phyloP scores from a whole-genome alignment of 768 basidiomycete species.

The Hortiboletus flavorubellus region DNA sequence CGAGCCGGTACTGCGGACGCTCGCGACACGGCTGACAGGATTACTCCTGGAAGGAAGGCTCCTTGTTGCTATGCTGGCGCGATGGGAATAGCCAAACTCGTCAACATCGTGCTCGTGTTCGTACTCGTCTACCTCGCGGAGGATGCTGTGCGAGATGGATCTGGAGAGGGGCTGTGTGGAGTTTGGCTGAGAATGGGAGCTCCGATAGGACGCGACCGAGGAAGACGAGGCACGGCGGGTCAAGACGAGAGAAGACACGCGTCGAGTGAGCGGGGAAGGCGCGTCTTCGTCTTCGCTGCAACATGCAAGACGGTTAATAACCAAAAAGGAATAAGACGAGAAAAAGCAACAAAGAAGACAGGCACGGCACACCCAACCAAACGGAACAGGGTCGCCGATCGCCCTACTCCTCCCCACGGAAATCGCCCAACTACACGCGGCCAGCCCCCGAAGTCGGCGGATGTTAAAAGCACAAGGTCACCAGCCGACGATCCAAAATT shows the following conservation, averaged over 20 bases:
- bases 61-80: slow-evolving; percentile 8
- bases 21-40: slow-evolving; percentile 19
- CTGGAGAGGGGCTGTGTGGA: slow-evolving; percentile 20
- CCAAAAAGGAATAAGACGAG: slow-evolving; percentile 1
- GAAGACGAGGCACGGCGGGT: slow-evolving; percentile 44
- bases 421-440: background rate
- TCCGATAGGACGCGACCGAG: slow-evolving; percentile 33
- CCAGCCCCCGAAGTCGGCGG: slow-evolving; percentile 3
- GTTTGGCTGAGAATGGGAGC: slow-evolving; percentile 11
- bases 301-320: background rate
- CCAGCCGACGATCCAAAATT: background rate
- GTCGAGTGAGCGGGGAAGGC: slow-evolving; percentile 61
- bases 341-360: slow-evolving; percentile 6
- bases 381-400: slow-evolving; percentile 5
- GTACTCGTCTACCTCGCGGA: slow-evolving; percentile 29
- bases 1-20: slow-evolving; percentile 21
- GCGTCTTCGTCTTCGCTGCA: slow-evolving; percentile 71
- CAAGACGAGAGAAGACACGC: slow-evolving; percentile 56
- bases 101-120: slow-evolving; percentile 6
- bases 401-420: background rate
- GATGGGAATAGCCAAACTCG: slow-evolving; percentile 26
- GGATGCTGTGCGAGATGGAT: slow-evolving; percentile 30
- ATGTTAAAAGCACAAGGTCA: slow-evolving; percentile 8
- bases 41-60: slow-evolving; percentile 26
- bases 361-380: background rate